These are phyloP conservation scores for Fusarium agapanthi DNA, from an alignment of 2,329 filamentous ascomycete species.

Conservation along the genomic window DNA sequence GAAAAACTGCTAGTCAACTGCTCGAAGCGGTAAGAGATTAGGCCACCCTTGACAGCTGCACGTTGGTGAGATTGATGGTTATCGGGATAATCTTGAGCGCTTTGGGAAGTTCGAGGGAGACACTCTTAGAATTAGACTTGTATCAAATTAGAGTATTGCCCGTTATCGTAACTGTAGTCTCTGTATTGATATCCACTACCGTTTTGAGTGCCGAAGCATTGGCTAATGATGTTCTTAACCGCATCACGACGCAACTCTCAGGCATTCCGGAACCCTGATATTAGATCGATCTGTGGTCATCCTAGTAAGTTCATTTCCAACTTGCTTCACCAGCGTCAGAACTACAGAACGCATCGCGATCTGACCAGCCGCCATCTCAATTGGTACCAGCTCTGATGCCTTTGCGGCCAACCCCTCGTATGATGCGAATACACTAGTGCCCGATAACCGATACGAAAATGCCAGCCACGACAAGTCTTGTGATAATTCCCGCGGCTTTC, in stretches of 20 bases:
- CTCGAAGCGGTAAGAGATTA: not conserved
- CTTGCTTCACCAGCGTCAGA: not conserved
- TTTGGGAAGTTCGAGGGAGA: not conserved
- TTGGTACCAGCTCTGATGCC: not conserved
- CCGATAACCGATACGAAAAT: too few species aligned
- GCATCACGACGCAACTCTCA: too few species aligned
- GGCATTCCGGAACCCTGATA: too few species aligned
- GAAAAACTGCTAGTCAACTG: slow-evolving; percentile 13
- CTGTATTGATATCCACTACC: not conserved
- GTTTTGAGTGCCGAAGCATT: too few species aligned
- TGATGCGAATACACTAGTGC: too few species aligned
- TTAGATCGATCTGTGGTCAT: too few species aligned
- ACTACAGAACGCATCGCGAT: not conserved
- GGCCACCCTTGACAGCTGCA: not conserved
- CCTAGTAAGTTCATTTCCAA: not conserved
- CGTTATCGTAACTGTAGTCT: too few species aligned
- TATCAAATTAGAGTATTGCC: too few species aligned
- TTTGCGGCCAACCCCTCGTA: not conserved
- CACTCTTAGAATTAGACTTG: not conserved
- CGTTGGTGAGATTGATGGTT: not conserved
- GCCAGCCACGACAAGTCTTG: too few species aligned
- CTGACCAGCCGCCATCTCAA: not conserved
- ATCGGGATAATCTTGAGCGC: not conserved
- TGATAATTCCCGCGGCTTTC: fast-evolving
- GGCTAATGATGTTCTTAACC: too few species aligned